These are phyloP conservation scores for Starmerella asiatica DNA, from an alignment of 805 yeast species.

Conservation along the genomic window DNA sequence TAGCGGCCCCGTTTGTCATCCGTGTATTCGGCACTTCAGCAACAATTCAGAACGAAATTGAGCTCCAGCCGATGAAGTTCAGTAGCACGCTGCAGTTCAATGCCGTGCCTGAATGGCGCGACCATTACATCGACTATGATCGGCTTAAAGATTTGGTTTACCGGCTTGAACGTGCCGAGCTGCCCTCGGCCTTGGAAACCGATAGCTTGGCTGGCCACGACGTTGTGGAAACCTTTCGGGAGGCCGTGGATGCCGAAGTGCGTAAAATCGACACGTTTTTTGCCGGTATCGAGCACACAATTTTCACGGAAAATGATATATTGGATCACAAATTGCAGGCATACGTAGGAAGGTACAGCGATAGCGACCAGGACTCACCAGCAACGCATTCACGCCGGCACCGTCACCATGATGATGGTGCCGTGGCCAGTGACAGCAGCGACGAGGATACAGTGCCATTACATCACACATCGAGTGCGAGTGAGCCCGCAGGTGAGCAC, in stretches of 20 bases:
- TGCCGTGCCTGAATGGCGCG: conserved; percentile 97
- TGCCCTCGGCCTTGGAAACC: conserved; percentile 21
- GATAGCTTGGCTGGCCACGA: conserved; percentile 30
- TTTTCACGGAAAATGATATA: neutral
- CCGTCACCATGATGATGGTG: neutral
- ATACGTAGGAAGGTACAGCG: conserved; percentile 5
- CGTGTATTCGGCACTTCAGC: neutral
- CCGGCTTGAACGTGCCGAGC: conserved; percentile 55
- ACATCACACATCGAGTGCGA: too few species aligned
- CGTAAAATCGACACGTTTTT: conserved; percentile 66
- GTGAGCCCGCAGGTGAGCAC: conserved; percentile 15
- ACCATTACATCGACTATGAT: conserved; percentile 81
- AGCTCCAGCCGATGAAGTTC: conserved; percentile 56
- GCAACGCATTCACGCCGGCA: neutral
- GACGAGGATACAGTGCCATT: too few species aligned
- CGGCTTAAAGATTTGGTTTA: conserved; percentile 75
- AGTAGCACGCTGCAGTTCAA: conserved; percentile 90
- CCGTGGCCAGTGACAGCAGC: conserved; percentile 14
- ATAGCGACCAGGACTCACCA: neutral
- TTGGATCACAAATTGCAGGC: neutral
- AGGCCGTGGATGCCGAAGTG: conserved; percentile 67
- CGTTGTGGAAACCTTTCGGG: conserved; percentile 45
- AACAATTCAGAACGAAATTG: conserved; percentile 7
- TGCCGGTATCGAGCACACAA: conserved; percentile 31
- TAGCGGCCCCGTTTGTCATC: too few species aligned